These are phyloP conservation scores for Ustilago sp. DNA, from an alignment of 1,284 basidiomycete species.

Conservation along the genomic window DNA sequence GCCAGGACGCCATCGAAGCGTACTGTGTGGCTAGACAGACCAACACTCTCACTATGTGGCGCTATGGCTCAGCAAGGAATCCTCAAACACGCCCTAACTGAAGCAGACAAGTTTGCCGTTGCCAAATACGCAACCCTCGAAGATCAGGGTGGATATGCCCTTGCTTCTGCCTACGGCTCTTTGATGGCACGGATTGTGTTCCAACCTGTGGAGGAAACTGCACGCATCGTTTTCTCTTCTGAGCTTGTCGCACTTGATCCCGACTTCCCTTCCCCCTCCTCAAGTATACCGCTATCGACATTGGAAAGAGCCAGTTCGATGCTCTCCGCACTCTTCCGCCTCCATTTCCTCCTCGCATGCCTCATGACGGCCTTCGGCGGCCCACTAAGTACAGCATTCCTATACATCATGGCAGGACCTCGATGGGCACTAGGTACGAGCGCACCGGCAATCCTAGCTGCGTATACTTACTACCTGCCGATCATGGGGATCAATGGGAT, in stretches of 20 bases:
- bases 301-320: constrained; percentile 16
- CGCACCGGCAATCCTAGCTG: constrained; percentile 56
- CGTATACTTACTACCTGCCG: constrained; percentile 62
- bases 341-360: constrained; percentile 53
- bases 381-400: constrained; percentile 51
- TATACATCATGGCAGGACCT: constrained; percentile 61
- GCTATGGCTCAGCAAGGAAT: constrained; percentile 88
- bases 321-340: constrained; percentile 46
- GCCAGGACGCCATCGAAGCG: not conserved
- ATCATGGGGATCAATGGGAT: constrained; percentile 67
- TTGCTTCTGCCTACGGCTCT: constrained; percentile 67
- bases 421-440: constrained; percentile 56
- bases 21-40: constrained; percentile 28
- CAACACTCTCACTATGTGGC: constrained; percentile 73
- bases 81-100: constrained; percentile 93
- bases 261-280: not conserved
- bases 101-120: constrained; percentile 84
- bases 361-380: constrained; percentile 54
- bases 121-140: constrained; percentile 57
- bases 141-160: constrained; percentile 68
- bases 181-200: constrained; percentile 65
- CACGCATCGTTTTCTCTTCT: constrained; percentile 54
- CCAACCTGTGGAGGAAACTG: constrained; percentile 66
- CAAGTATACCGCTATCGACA: not conserved
- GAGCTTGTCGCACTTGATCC: constrained; percentile 21